Base-by-base conservation (phyloP, 2,329 filamentous ascomycete genomes). In the Niveomyces coronatus region DNA sequence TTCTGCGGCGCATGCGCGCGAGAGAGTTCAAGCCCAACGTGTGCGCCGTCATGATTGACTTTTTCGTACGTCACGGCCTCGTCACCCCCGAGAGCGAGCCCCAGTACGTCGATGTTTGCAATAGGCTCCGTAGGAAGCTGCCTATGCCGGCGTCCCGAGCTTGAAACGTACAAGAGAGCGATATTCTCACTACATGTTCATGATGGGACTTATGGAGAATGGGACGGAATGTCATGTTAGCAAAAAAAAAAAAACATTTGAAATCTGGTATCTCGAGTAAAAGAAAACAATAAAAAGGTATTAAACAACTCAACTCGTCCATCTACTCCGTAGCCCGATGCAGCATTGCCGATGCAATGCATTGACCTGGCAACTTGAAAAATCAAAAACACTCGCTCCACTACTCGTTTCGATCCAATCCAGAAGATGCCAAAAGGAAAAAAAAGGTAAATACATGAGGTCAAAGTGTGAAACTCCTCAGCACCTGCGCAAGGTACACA, bases 1-100 rank as follows among this genome's bases (percentile, higher is more conserved):
- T 88, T 4, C 68, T 75, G 53, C 53, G 62, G 37, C 74, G 76
- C 2, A 65, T 94, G 64, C 59, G 67, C 14, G 64, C 64, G 13
- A 77, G 77, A 3, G 76, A 85, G 54, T 94, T 93, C 63, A 94
- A 94, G 65, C 81, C 86, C 0, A 91, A 93, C 51, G 86, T 85
- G 49, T 79, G 82, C 18, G 54, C 82, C 20, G 79, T 89, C 33
- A 65, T 89, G 62, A 67, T 91, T 33, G 85, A 93, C 51, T 94
- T 94, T 56, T 76, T 93, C 49, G 63, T 93, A 31, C 63, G 86
- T 17, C 85, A 87, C 56, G 83, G 83, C 0, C 65, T 85, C 35
- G 53, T 93, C 42, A 88, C 77, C 1, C 60, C 71, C 1, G 83
- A 85, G 53, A 80, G 76, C 40, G 85, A 93, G 61, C 63, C 63